phyloP scores from a whole-genome alignment of 768 basidiomycete species.

The Trametes meyenii region DNA sequence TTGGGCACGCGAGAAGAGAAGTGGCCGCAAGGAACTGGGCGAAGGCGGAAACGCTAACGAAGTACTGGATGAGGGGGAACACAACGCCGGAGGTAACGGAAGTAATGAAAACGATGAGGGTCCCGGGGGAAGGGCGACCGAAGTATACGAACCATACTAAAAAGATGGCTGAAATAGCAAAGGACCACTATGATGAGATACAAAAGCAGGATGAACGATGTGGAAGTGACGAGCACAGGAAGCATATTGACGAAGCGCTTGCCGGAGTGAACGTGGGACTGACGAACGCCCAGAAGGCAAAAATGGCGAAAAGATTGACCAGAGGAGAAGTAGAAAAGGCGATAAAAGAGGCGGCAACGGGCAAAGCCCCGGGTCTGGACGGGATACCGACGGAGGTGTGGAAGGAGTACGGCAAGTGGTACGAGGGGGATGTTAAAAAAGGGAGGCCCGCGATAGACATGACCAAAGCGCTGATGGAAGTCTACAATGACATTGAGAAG shows the following conservation, averaged over 20 bases:
- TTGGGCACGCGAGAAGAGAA: not conserved
- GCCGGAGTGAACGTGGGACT: not conserved
- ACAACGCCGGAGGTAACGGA: not conserved
- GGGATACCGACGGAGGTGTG: constrained; percentile 7
- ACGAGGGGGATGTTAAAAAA: not conserved
- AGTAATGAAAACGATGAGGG: not conserved
- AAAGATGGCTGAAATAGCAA: not conserved
- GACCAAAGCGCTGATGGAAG: not conserved
- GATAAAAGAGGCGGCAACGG: constrained; percentile 19
- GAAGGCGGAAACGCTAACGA: not conserved
- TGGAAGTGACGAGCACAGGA: too few relatives aligned
- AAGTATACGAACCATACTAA: not conserved
- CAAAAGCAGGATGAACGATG: not conserved
- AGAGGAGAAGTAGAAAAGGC: not conserved
- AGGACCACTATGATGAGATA: not conserved
- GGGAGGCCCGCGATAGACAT: not conserved
- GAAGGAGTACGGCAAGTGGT: constrained; percentile 21
- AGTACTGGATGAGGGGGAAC: not conserved
- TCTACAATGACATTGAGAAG: constrained; percentile 6
- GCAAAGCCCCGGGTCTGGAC: too few relatives aligned
- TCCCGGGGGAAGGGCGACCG: not conserved
- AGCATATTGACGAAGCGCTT: not conserved
- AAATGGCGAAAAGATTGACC: not conserved
- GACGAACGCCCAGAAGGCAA: not conserved
- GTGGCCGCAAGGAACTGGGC: not conserved